A percentile compares a stretch with the other conserved stretches of the same genome.
Conservation (phyloP, 768 basidiomycete genomes). For the Lactarius quietus region DNA sequence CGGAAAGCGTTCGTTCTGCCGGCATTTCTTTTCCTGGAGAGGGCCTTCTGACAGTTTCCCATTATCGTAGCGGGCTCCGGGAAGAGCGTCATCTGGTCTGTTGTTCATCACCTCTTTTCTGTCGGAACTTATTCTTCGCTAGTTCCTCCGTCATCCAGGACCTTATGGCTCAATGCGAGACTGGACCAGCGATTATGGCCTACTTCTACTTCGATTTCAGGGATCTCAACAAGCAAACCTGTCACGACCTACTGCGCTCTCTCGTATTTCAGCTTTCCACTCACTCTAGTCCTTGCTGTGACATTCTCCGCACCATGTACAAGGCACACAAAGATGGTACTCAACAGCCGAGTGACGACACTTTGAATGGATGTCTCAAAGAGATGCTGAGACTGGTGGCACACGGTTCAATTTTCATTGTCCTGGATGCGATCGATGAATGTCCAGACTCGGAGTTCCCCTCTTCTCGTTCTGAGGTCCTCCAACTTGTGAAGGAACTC, state of each 20-base stretch:
- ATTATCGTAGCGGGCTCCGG: neutral
- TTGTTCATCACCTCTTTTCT: neutral
- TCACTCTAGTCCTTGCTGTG: neutral
- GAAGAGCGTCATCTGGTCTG: neutral
- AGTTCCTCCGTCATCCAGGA: neutral
- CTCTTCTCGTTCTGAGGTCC: neutral
- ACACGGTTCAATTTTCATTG: neutral
- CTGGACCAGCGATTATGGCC: neutral
- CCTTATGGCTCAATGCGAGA: neutral
- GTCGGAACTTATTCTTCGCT: neutral
- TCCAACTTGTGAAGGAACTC: neutral
- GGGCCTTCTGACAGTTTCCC: neutral
- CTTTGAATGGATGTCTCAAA: neutral
- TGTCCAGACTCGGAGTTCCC: neutral
- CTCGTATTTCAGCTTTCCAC: neutral
- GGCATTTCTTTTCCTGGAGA: neutral
- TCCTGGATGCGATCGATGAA: neutral
- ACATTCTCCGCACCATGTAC: neutral
- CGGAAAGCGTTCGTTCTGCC: neutral
- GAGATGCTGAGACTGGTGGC: neutral
- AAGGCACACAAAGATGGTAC: neutral
- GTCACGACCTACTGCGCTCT: neutral
- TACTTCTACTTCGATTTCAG: neutral
- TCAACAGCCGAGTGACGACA: neutral
- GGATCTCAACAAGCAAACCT: neutral